phyloP scores from a whole-genome alignment of 768 basidiomycete species.

The Kwoniella europaea region DNA sequence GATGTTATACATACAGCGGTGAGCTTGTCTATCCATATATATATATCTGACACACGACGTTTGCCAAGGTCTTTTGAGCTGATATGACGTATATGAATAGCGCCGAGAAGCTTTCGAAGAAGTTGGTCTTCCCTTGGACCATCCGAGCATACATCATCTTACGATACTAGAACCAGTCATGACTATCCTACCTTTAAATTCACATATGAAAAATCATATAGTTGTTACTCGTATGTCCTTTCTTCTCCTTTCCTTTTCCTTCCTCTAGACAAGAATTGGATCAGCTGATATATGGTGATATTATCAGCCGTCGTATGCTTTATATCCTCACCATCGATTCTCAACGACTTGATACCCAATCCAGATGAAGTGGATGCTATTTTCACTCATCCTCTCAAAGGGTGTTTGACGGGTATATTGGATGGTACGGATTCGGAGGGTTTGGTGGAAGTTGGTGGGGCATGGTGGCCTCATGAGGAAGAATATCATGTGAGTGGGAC shows the following conservation, averaged over 20 bases:
- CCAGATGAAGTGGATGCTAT: slow-evolving; percentile 74
- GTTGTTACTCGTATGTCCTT: slow-evolving; percentile 67
- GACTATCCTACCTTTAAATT: slow-evolving; percentile 48
- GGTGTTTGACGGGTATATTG: slow-evolving; percentile 61
- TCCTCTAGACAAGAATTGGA: not conserved
- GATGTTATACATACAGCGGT: slow-evolving; percentile 76
- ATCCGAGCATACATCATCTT: slow-evolving; percentile 67
- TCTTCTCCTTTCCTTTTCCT: too few species aligned
- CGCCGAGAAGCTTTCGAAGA: slow-evolving; percentile 85
- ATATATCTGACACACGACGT: slow-evolving; percentile 1
- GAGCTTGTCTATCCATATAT: slow-evolving; percentile 51
- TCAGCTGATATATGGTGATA: not conserved
- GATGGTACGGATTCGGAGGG: slow-evolving; percentile 65
- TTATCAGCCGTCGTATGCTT: slow-evolving; percentile 69
- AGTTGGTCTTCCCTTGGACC: slow-evolving; percentile 66
- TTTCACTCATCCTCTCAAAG: slow-evolving; percentile 78
- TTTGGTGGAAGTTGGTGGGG: slow-evolving; percentile 67
- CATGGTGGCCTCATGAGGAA: slow-evolving; percentile 79
- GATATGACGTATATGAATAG: slow-evolving; percentile 58
- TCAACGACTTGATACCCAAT: slow-evolving; percentile 65
- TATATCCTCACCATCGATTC: slow-evolving; percentile 65
- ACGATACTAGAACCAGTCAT: slow-evolving; percentile 66
- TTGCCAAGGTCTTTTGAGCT: not conserved
- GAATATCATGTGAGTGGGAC: slow-evolving; percentile 69
- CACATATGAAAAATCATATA: slow-evolving; percentile 51